These are phyloP conservation scores for Arxiozyma telluris DNA, from an alignment of 1,139 yeast genomes.

Conservation along the genomic window DNA sequence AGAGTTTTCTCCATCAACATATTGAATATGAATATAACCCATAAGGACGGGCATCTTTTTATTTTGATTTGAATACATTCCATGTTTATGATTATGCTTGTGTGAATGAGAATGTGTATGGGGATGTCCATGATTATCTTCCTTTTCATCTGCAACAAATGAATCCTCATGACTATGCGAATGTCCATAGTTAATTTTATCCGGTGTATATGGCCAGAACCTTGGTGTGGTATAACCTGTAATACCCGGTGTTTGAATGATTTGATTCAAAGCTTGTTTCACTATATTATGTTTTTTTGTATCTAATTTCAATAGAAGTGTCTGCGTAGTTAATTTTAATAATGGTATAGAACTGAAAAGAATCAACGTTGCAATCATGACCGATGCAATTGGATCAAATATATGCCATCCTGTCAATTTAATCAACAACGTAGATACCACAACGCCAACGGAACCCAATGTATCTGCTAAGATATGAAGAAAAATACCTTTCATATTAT, in stretches of 20 bases:
- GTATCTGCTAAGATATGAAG: slow-evolving; percentile 92
- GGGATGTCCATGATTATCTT: slow-evolving; percentile 1
- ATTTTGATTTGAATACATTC: background rate
- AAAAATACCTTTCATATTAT: slow-evolving; percentile 91
- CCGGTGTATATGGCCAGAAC: slow-evolving; percentile 64
- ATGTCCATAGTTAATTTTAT: slow-evolving; percentile 23
- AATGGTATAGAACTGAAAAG: slow-evolving; percentile 77
- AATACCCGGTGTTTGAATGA: slow-evolving; percentile 67
- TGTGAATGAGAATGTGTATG: slow-evolving; percentile 3
- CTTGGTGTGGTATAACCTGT: slow-evolving; percentile 80
- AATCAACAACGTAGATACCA: slow-evolving; percentile 67
- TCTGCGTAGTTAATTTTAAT: slow-evolving; percentile 68
- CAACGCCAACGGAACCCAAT: slow-evolving; percentile 92
- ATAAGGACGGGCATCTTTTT: slow-evolving; percentile 27
- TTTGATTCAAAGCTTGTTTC: slow-evolving; percentile 56
- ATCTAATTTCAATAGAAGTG: slow-evolving; percentile 55
- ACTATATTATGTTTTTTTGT: slow-evolving; percentile 51
- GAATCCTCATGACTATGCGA: slow-evolving; percentile 17
- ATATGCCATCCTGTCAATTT: slow-evolving; percentile 47
- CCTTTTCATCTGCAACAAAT: slow-evolving; percentile 4
- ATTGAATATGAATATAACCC: slow-evolving; percentile 64
- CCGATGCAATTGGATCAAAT: slow-evolving; percentile 87
- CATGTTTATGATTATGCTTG: slow-evolving; percentile 9
- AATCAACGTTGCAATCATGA: slow-evolving; percentile 75
- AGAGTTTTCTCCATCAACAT: slow-evolving; percentile 58